Base-by-base conservation (phyloP, 2,329 filamentous ascomycete genomes). In the Sarocladium kiliense region DNA sequence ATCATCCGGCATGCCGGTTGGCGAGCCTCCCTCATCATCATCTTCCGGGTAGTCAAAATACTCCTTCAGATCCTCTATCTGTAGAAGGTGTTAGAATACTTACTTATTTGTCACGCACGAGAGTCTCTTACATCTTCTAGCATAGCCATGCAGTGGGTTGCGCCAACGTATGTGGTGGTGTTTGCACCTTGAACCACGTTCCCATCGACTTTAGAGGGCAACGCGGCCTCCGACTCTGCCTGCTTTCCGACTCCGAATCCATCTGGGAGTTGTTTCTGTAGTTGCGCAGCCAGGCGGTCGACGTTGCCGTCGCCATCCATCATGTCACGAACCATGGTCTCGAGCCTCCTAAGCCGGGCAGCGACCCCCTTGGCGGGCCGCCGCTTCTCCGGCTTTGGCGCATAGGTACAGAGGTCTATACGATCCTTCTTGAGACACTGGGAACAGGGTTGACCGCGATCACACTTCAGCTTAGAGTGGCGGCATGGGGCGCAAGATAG, bases 91-190 rank as follows among this genome's bases (percentile, higher is more conserved):
- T 21, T 51, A 11, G 36, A 23, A 10, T 3, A 14, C 11, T 21
- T 16, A n/a, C 3, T 51, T 11, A 10, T n/a, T 6, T 9, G 16
- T 11, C 14, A 18, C 25, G 3, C 21, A 27, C 36, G 47, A 23
- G 16, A 9, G 26, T 19, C 30, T 67, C 76, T 72, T 60, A 83
- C 80, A 69, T 84, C 78, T 62, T 84, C 78, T 11, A 84, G 66
- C 65, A 84, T 82, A 2, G 81, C 81, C 70, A 82, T 77, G 59
- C 80, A 82, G 57, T 84, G 80, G 44, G 81, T 84, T 3, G 80
- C 80, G 1, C 81, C 81, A 3, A 84, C 75, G 59, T 82, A 84
- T 3, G 75, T 79, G 41, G 73, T 75, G 11, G 47, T 34, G 53
- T 67, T 66, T 34, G 71, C 64, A 2, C 74, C 71, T 21, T 70